These are phyloP conservation scores for Coemansia umbellata DNA, from an alignment of 192 early-diverging fungal species.

Conservation along the genomic window DNA sequence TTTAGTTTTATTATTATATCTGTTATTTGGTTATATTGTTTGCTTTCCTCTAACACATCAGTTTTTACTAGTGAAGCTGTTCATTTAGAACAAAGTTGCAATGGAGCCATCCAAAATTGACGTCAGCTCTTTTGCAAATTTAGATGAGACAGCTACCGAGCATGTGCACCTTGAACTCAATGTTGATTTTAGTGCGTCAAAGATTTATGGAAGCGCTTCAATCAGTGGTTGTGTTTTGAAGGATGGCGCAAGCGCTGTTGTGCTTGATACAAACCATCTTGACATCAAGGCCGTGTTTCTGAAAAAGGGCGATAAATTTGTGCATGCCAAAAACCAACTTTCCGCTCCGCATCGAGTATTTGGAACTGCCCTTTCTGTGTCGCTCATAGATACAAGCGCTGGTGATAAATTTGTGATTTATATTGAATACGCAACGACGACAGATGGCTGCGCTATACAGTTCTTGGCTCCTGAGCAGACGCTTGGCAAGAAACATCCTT, in stretches of 20 bases:
- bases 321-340: conserved; percentile 8
- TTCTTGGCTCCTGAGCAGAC: conserved; percentile 93
- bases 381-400: conserved; percentile 48
- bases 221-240: conserved; percentile 59
- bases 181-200: conserved; percentile 71
- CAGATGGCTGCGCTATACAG: conserved; percentile 83
- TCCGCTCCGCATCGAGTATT: conserved; percentile 57
- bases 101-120: conserved; percentile 57
- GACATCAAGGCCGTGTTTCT: conserved; percentile 6
- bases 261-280: conserved; percentile 67
- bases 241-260: conserved; percentile 55
- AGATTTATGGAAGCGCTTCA: conserved; percentile 62
- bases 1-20: no score
- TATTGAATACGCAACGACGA: conserved; percentile 75
- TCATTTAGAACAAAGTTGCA: no score
- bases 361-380: conserved; percentile 69
- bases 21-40: no score
- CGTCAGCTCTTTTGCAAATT: conserved; percentile 81
- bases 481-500: conserved; percentile 87
- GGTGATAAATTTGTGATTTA: conserved; percentile 55
- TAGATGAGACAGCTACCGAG: conserved; percentile 61
- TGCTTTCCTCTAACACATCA: no score
- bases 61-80: no score
- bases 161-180: conserved; percentile 74
- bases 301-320: neutral